Evolutionary conservation across 192 early-diverging fungal species (phyloP), one percentile per base, ranked within the genome.

Genomic region (Coemansia biformis): DNA sequence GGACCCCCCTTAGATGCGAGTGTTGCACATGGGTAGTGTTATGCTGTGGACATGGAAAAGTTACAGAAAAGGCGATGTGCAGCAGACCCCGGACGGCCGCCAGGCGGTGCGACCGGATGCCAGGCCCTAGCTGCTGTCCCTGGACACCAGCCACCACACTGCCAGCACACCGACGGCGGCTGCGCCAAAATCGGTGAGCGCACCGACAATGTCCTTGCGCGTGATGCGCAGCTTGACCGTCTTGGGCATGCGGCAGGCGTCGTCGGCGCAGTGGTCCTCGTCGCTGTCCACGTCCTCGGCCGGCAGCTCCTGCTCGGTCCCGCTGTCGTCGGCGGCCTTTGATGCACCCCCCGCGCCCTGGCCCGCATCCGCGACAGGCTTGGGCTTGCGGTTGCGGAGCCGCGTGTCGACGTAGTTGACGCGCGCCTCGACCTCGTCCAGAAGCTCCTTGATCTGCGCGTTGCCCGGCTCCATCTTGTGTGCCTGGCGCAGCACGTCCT

Each of bases 241-340:
- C 32, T 50, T 64, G 8, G 67, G 54, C 18, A 66, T 53, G 29
- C 60, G 51, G 46, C 66, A 68, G 29, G 54, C 41, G 8, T 58
- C 62, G 23, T 76, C 73, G 19, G 56, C 57, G 31, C 67, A 68
- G 36, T 70, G 59, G 30, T 70, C 67, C 32, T 76, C 73, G 18
- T 76, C 73, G 42, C 67, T 68, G 28, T 70, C 73, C 16, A 70
- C 73, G 17, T 70, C 66, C 40, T 76, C 73, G 0, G 51, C 62
- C 0, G 46, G 43, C 11, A n/a, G 39, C 4, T 54, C 39, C 26
- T 49, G 29, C 21, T 64, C 62, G 7, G 51, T 51, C 7, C 49
- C 66, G 24, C 60, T 68, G 24, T 59, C 59, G 15, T 45, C 50
- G 1, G 53, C 44, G 16, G 35, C 17, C n/a, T n/a, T n/a, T n/a